Evolutionary conservation across 2,329 filamentous ascomycete species (phyloP).

Genomic region (Mycosphaerella arachidis): DNA sequence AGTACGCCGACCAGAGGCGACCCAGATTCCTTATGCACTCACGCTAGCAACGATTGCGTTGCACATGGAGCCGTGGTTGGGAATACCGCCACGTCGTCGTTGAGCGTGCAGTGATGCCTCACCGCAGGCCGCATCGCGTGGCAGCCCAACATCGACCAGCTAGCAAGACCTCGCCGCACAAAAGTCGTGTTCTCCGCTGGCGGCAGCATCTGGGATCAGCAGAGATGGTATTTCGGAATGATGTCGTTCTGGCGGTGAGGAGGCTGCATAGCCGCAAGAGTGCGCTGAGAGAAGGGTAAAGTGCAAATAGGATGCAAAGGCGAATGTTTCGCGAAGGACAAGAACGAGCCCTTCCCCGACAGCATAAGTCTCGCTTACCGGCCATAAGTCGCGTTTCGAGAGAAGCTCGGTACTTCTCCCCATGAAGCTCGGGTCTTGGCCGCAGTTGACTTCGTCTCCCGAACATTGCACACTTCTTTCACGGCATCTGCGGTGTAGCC

Average conservation of each 20-base stretch:
- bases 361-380: too few species aligned
- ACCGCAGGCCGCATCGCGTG: not conserved
- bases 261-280: not conserved
- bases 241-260: not conserved
- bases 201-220: not conserved
- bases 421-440: too few species aligned
- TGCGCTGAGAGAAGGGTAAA: not conserved
- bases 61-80: not conserved
- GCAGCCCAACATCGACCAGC: not conserved
- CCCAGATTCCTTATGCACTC: not conserved
- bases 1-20: not conserved
- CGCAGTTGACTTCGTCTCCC: not conserved
- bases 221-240: not conserved
- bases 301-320: not conserved
- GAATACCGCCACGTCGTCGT: not conserved
- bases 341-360: too few species aligned
- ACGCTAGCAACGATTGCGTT: not conserved
- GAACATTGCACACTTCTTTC: slow-evolving; percentile 1
- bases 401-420: too few species aligned
- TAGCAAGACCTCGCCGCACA: not conserved
- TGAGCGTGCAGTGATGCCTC: slow-evolving; percentile 8
- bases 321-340: too few species aligned
- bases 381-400: too few species aligned
- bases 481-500: slow-evolving; percentile 7
- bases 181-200: not conserved